phyloP scores from a whole-genome alignment of 1,139 yeast species.

The Kodamaea alishanica region DNA sequence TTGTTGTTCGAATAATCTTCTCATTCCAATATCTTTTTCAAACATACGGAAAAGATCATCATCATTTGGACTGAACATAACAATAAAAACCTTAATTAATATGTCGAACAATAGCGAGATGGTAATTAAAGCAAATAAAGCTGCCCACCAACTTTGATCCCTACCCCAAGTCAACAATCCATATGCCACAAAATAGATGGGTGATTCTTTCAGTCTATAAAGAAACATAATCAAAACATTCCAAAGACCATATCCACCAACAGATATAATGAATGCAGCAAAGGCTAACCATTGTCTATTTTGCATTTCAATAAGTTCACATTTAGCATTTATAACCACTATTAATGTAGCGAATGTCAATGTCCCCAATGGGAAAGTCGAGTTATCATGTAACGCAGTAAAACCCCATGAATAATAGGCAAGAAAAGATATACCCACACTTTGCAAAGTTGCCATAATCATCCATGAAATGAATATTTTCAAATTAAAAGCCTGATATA shows the following conservation, averaged over 20 bases:
- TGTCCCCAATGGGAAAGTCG: constrained; percentile 79
- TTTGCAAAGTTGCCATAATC: constrained; percentile 68
- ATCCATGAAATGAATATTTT: constrained; percentile 74
- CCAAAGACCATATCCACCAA: constrained; percentile 89
- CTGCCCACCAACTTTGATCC: constrained; percentile 85
- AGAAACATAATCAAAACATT: constrained; percentile 69
- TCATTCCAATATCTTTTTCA: constrained; percentile 66
- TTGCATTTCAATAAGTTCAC: constrained; percentile 82
- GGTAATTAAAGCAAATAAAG: constrained; percentile 52
- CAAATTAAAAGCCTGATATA: constrained; percentile 72
- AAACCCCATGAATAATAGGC: constrained; percentile 68
- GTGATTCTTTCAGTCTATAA: constrained; percentile 53
- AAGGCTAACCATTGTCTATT: constrained; percentile 70
- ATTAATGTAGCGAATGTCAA: constrained; percentile 70
- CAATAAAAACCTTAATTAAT: constrained; percentile 53
- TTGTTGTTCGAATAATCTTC: constrained; percentile 66
- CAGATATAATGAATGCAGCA: constrained; percentile 68
- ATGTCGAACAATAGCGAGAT: constrained; percentile 68
- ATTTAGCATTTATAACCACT: constrained; percentile 68
- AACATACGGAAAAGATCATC: constrained; percentile 74
- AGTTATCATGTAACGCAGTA: constrained; percentile 62
- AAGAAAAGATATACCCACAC: constrained; percentile 67
- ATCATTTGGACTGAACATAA: constrained; percentile 62
- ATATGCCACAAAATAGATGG: constrained; percentile 68
- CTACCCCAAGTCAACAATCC: constrained; percentile 74